These are phyloP conservation scores for Asclepias syriaca DNA, from an alignment of 257 asterid genomes.

Conservation along the genomic window DNA sequence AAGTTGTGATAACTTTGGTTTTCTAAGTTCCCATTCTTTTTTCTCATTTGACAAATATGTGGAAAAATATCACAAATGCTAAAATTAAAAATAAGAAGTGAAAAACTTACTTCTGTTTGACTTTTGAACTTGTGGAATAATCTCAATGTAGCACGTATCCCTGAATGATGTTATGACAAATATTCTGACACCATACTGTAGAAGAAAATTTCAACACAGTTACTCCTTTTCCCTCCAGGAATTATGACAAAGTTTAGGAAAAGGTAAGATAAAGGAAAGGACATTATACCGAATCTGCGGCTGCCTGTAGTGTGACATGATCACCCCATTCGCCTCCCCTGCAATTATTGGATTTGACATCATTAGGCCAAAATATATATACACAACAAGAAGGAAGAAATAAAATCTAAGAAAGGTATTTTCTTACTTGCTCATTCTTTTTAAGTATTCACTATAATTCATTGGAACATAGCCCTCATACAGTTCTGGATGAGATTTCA, in stretches of 20 bases:
- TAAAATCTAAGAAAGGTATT: constrained; percentile 3
- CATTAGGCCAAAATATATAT: not conserved
- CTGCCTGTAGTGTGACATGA: constrained; percentile 91
- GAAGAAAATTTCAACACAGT: not conserved
- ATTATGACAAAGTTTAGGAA: not conserved
- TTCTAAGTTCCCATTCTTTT: not conserved
- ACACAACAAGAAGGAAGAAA: constrained; percentile 10
- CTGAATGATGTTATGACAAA: constrained; percentile 80
- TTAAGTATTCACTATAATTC: constrained; percentile 63
- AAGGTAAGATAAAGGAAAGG: constrained; percentile 5
- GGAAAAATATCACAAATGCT: not conserved
- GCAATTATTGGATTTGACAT: constrained; percentile 24
- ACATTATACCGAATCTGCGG: constrained; percentile 69
- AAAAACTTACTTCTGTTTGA: constrained; percentile 62
- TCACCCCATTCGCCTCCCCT: constrained; percentile 98
- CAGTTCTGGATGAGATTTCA: constrained; percentile 55
- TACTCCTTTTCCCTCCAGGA: not conserved
- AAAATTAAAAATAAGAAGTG: not conserved
- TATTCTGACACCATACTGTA: constrained; percentile 82
- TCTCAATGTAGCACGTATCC: constrained; percentile 93
- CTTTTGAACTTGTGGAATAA: constrained; percentile 66
- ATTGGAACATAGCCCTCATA: constrained; percentile 73
- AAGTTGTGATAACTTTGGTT: too few relatives aligned
- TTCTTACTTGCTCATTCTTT: constrained; percentile 67
- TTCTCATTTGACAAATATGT: not conserved